Evolutionary conservation across 2,329 filamentous ascomycete species (phyloP).

Genomic region (Colletotrichum cuscutae): DNA sequence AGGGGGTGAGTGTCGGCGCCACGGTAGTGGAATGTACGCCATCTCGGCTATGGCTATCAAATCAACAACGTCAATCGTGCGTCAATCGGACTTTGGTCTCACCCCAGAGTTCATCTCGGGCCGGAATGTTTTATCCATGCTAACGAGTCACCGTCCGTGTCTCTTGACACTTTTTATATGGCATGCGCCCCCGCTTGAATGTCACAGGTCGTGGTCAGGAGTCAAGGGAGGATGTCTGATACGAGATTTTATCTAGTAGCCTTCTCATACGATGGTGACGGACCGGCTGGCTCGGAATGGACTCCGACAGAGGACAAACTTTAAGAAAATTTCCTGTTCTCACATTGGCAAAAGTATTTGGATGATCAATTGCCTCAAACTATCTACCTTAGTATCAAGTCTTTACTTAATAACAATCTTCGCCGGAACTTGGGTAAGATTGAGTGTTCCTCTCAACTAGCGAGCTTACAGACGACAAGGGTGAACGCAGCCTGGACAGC

Average conservation of each 20-base stretch:
- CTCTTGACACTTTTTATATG: neutral
- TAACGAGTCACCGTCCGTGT: neutral
- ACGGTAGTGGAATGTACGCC: neutral
- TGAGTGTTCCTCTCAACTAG: no score
- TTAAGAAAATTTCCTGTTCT: neutral
- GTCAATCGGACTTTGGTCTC: neutral
- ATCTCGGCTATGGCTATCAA: neutral
- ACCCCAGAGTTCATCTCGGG: neutral
- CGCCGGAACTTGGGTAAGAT: no score
- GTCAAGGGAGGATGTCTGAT: neutral
- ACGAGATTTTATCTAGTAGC: neutral
- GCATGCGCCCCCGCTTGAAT: neutral
- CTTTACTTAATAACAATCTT: no score
- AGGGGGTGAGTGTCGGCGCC: no score
- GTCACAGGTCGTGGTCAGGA: neutral
- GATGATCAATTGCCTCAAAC: no score
- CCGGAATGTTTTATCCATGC: neutral
- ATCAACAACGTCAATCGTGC: constrained; percentile 3
- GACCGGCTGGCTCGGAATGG: neutral
- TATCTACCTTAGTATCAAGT: no score
- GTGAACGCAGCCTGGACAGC: no score
- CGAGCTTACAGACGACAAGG: no score
- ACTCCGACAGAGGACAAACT: neutral
- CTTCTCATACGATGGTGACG: neutral
- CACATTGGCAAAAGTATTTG: neutral